Evolutionary conservation across 2,329 filamentous ascomycete genomes (phyloP).

Genomic region (Colletotrichum sp.): DNA sequence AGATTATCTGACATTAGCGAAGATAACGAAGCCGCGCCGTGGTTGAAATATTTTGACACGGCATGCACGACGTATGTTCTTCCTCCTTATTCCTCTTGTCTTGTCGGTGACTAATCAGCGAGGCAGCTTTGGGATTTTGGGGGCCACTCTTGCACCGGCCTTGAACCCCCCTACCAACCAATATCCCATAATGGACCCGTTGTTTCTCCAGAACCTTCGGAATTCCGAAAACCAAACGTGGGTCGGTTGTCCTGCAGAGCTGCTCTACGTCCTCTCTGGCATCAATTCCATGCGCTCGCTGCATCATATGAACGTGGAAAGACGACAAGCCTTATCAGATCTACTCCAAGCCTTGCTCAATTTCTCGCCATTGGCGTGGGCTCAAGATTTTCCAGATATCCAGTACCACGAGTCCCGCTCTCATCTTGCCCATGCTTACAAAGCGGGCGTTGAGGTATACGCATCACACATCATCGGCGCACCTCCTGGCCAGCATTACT

Average conservation of each 20-base stretch:
- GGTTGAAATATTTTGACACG: constrained; percentile 9
- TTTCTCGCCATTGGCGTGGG: constrained; percentile 1
- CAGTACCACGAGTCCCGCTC: neutral
- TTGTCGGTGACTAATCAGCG: neutral
- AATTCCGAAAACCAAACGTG: constrained; percentile 11
- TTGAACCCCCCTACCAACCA: neutral
- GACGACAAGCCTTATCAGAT: neutral
- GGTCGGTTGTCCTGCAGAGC: constrained; percentile 14
- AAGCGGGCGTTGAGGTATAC: constrained; percentile 6
- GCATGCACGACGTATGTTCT: constrained; percentile 6
- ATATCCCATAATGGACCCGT: neutral
- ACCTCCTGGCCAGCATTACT: neutral
- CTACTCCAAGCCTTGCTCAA: neutral
- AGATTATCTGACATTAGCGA: neutral
- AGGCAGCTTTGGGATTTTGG: constrained; percentile 1
- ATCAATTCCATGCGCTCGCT: neutral
- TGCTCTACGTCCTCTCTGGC: neutral
- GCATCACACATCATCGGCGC: neutral
- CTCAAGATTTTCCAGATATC: neutral
- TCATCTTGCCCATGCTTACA: constrained; percentile 13
- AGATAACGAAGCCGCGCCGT: neutral
- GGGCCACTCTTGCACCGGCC: constrained; percentile 3
- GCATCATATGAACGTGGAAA: neutral
- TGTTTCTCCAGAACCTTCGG: neutral
- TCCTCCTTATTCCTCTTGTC: neutral